Conservation (phyloP, 768 basidiomycete genomes). For the Boletus vinaceobasis region DNA sequence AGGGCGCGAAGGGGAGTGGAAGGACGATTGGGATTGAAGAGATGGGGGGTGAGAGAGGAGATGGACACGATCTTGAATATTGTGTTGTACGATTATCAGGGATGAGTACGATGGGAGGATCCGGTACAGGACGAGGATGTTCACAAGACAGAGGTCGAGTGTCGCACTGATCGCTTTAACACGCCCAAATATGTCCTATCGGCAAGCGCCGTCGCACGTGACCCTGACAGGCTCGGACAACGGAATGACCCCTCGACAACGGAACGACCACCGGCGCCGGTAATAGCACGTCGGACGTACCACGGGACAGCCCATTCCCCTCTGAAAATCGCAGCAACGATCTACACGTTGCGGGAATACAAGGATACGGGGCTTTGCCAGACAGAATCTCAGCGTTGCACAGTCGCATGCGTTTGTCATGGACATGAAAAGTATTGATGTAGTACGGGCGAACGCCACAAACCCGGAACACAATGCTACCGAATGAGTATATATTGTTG, state of each 20-base stretch:
- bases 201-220: slow-evolving; percentile 33
- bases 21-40: background rate
- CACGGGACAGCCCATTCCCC: background rate
- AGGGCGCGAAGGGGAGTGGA: background rate
- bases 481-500: slow-evolving; percentile 7
- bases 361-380: background rate
- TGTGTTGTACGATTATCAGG: slow-evolving; percentile 17
- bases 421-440: background rate
- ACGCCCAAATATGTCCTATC: slow-evolving; percentile 25
- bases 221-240: slow-evolving; percentile 9
- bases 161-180: slow-evolving; percentile 32
- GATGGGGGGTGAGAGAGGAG: background rate
- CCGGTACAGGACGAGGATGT: slow-evolving; percentile 11
- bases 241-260: slow-evolving; percentile 15
- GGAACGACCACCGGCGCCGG: slow-evolving; percentile 11
- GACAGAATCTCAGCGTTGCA: slow-evolving; percentile 8
- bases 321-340: background rate
- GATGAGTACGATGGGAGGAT: slow-evolving; percentile 19
- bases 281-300: background rate
- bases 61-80: slow-evolving; percentile 15
- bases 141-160: slow-evolving; percentile 14
- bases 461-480: slow-evolving; percentile 31
- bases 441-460: background rate
- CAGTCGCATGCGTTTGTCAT: background rate
- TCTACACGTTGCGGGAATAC: slow-evolving; percentile 1